phyloP scores from a whole-genome alignment of 495 filamentous ascomycete species.

The Aspergillus wentii region DNA sequence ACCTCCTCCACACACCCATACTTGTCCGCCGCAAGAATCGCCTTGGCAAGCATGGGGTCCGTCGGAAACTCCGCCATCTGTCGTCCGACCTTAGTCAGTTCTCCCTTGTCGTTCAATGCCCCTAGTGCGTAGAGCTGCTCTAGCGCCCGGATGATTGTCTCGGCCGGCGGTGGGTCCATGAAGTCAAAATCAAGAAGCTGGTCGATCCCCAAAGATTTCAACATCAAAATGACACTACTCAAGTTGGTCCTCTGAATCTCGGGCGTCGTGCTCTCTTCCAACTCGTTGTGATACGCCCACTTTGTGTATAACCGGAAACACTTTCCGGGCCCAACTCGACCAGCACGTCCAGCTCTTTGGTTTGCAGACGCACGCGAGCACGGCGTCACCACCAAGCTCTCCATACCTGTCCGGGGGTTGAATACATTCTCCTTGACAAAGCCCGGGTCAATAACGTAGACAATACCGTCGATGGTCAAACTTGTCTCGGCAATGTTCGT shows the following conservation, averaged over 20 bases:
- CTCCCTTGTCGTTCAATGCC: constrained; percentile 83
- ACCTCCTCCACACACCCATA: constrained; percentile 93
- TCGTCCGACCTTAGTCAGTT: constrained; percentile 85
- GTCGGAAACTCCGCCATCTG: constrained; percentile 98
- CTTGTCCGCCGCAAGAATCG: constrained; percentile 83
- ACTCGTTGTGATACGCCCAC: constrained; percentile 89
- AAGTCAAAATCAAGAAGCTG: constrained; percentile 94
- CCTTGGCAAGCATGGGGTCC: constrained; percentile 88
- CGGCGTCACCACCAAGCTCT: constrained; percentile 82
- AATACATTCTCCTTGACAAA: constrained; percentile 96
- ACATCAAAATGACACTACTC: constrained; percentile 73
- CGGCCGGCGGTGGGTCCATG: constrained; percentile 89
- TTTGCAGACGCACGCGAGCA: constrained; percentile 93
- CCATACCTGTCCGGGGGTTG: constrained; percentile 89
- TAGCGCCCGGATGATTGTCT: constrained; percentile 84
- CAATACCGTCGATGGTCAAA: constrained; percentile 85
- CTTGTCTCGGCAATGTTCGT: constrained; percentile 91
- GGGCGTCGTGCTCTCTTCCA: constrained; percentile 88
- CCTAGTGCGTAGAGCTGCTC: constrained; percentile 92
- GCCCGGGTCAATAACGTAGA: constrained; percentile 87
- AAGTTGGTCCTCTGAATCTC: constrained; percentile 94
- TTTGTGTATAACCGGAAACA: constrained; percentile 95
- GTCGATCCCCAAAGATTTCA: constrained; percentile 91
- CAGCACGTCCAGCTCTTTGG: constrained; percentile 86
- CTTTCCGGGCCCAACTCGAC: constrained; percentile 89